Base-by-base conservation (phyloP, 192 early-diverging fungal species). In the Coemansia sp. region DNA sequence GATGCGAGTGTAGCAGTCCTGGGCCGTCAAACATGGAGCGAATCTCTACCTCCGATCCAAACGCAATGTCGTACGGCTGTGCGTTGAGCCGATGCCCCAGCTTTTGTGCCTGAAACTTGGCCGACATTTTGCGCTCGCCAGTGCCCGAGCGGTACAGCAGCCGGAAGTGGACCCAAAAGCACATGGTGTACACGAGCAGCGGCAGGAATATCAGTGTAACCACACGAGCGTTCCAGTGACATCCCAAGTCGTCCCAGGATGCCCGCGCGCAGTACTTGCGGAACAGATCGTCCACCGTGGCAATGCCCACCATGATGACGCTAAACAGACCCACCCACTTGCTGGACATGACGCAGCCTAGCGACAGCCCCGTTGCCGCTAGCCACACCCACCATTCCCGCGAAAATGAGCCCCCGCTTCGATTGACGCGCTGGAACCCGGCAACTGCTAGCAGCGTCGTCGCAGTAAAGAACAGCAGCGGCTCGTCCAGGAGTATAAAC, bases 281-380 rank as follows among this genome's bases (percentile, higher is more conserved):
- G 86, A 91, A 96, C 11, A 98, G 74, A 31, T 95, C 90, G 50
- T 92, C 85, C 20, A 87, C 64, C 0, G 95, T 96, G 45, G 89
- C 86, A 42, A 96, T 47, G 21, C 93, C 94, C 45, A 96, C 89
- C 38, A 96, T 67, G 12, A 89, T 85, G 21, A 92, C 86, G 38
- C 81, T 83, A 75, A 99, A 96, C 13, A 99, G 52, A 2, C 96
- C 96, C 18, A 97, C 85, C 96, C 94, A 99, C 68, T 99, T 99
- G 62, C 32, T 96, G 73, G 62, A 59, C 34, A 77, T 60, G 19
- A 85, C 82, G 26, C 65, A 64, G 25, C 86, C 86, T 19, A 88
- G 64, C 21, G 83, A 83, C 10, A 85, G 31, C n/a, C 86, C 86
- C 1, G 85, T 81, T 31, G 74, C 48, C 20, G 70, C 23, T 14